Evolutionary conservation across 148 eudicot species (phyloP).

Genomic region (Salicornia ramosissima): DNA sequence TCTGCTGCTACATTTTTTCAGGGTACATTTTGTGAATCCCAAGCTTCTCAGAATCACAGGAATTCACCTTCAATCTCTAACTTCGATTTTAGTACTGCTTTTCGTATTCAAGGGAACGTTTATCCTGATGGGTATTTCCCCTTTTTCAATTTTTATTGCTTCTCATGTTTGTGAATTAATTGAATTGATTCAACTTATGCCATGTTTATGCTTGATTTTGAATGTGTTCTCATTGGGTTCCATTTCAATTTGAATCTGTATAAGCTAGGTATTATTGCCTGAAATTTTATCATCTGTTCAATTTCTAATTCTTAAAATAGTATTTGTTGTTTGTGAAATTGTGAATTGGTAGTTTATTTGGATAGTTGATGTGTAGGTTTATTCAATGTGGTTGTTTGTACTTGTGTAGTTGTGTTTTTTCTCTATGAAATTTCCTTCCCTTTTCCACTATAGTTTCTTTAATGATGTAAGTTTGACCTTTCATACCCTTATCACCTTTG

Average conservation of each 20-base stretch:
- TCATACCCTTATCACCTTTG: background rate
- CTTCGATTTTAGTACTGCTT: conserved; percentile 44
- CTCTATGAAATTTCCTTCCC: background rate
- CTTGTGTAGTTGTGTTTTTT: background rate
- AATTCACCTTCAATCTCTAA: conserved; percentile 5
- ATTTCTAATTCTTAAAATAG: no score
- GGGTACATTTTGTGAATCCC: conserved; percentile 18
- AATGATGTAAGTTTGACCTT: background rate
- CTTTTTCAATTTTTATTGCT: background rate
- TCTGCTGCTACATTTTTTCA: conserved; percentile 15
- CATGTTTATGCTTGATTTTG: background rate
- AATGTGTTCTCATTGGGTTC: background rate
- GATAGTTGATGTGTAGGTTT: background rate
- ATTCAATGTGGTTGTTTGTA: background rate
- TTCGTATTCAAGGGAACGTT: conserved; percentile 66
- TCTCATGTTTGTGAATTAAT: background rate
- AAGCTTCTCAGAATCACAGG: background rate
- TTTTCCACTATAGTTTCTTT: background rate
- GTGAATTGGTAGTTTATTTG: background rate
- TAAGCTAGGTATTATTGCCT: background rate
- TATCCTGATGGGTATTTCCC: conserved; percentile 66
- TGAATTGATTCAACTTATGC: background rate
- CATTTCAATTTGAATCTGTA: background rate
- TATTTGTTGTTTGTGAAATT: no score
- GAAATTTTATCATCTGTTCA: background rate